Evolutionary conservation across 345 rosid genomes (phyloP).

Genomic region (Rhodamnia rubescens): DNA sequence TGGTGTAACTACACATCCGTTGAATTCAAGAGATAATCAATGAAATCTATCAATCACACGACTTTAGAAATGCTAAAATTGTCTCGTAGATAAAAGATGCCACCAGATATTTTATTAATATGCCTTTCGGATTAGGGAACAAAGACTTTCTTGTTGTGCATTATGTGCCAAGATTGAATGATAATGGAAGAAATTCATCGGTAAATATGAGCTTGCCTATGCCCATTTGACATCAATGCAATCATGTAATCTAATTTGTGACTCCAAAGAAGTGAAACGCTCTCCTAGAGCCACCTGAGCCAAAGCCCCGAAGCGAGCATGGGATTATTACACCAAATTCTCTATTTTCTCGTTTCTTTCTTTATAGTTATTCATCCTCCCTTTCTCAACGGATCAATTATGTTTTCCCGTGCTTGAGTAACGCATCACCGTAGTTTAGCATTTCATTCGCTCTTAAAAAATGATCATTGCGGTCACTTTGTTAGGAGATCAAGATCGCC

Average conservation of each 20-base stretch:
- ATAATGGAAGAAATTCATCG: background rate
- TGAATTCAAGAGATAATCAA: background rate
- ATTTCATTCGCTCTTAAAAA: no score
- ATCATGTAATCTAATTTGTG: no score
- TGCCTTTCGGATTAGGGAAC: background rate
- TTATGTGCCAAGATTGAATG: background rate
- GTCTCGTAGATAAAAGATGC: background rate
- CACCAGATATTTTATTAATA: no score
- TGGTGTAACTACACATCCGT: background rate
- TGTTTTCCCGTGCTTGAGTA: no score
- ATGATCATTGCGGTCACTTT: slow-evolving; percentile 19
- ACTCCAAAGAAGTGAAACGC: no score
- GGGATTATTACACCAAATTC: no score
- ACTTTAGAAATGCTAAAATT: background rate
- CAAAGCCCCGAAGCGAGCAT: no score
- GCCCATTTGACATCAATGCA: background rate
- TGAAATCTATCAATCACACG: background rate
- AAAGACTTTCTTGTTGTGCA: background rate
- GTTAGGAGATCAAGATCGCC: slow-evolving; percentile 44
- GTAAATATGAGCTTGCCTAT: background rate
- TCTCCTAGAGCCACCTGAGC: no score
- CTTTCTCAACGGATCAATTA: no score
- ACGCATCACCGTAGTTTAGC: no score
- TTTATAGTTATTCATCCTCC: no score
- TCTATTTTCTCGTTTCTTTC: no score